These are phyloP conservation scores for Taphrina sp. DNA, from an alignment of 1,139 yeast species.

Conservation along the genomic window DNA sequence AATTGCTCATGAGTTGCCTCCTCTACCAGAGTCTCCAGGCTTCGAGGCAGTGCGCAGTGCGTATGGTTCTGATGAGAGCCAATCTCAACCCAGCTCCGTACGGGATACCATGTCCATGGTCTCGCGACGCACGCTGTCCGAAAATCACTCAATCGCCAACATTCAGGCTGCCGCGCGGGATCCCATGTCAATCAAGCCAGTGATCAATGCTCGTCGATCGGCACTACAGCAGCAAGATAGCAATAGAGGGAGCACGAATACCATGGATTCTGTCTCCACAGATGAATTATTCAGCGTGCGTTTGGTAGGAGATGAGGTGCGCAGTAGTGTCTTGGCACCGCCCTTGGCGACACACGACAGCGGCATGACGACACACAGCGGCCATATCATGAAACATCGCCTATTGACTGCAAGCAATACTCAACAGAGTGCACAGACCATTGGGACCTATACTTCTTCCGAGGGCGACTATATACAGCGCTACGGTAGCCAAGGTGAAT, in stretches of 20 bases:
- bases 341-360: not conserved
- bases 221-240: slow-evolving; percentile 14
- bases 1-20: slow-evolving; percentile 26
- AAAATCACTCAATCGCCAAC: slow-evolving; percentile 9
- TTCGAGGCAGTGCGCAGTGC: slow-evolving; percentile 29
- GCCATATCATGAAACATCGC: no score
- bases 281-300: slow-evolving; percentile 32
- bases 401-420: not conserved
- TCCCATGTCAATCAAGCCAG: slow-evolving; percentile 4
- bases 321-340: slow-evolving; percentile 7
- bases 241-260: slow-evolving; percentile 5
- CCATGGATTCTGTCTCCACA: slow-evolving; percentile 26
- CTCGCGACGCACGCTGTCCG: slow-evolving; percentile 10
- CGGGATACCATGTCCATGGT: slow-evolving; percentile 8
- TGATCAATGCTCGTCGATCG: slow-evolving; percentile 11
- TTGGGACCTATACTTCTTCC: slow-evolving; percentile 26
- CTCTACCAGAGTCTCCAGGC: slow-evolving; percentile 27
- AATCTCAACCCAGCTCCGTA: slow-evolving; percentile 10
- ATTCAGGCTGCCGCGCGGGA: not conserved
- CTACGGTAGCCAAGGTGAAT: slow-evolving; percentile 27
- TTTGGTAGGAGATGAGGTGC: slow-evolving; percentile 5
- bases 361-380: not conserved
- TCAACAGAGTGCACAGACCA: slow-evolving; percentile 24
- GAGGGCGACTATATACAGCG: slow-evolving; percentile 28
- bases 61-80: slow-evolving; percentile 27